Conservation (phyloP, 75 land plant species). For the Pinus albicaulis region DNA sequence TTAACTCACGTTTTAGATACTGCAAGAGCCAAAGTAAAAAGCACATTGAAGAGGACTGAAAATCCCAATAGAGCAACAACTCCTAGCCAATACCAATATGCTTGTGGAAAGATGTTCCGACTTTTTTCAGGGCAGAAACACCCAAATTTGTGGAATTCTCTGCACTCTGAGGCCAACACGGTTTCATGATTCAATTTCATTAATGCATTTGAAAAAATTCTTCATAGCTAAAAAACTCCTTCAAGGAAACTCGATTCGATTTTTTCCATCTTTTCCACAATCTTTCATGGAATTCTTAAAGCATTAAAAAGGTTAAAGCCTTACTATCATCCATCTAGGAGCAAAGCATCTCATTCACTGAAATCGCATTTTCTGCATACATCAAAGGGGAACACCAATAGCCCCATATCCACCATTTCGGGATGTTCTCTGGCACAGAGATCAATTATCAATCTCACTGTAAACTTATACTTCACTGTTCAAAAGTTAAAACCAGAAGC, state of each 20-base stretch:
- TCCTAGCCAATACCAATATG: slow-evolving; percentile 32
- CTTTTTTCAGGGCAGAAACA: neutral
- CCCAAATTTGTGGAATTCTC: slow-evolving; percentile 12
- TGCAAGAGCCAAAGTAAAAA: slow-evolving; percentile 18
- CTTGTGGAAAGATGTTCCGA: slow-evolving; percentile 5
- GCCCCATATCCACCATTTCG: slow-evolving; percentile 78
- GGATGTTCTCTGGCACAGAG: slow-evolving; percentile 39
- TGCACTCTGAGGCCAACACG: neutral
- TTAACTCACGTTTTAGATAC: slow-evolving; percentile 31
- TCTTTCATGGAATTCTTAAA: neutral
- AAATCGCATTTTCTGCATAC: slow-evolving; percentile 54
- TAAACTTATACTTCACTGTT: neutral
- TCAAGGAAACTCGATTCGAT: too few species aligned
- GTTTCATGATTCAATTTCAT: neutral
- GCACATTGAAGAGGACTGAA: slow-evolving; percentile 16
- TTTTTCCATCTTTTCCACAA: neutral
- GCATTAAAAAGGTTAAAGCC: slow-evolving; percentile 9
- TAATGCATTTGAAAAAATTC: too few species aligned
- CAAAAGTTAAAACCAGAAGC: neutral
- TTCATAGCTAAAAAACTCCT: neutral
- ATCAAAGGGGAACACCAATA: slow-evolving; percentile 76
- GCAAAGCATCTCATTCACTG: slow-evolving; percentile 50
- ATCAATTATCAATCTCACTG: neutral
- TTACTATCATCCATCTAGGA: slow-evolving; percentile 34
- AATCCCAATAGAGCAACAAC: slow-evolving; percentile 16